Percentiles rank a stretch among this genome's conserved stretches.
phyloP scores from a whole-genome alignment of 2,329 filamentous ascomycete species.

The Paracoccidioides brasiliensis region DNA sequence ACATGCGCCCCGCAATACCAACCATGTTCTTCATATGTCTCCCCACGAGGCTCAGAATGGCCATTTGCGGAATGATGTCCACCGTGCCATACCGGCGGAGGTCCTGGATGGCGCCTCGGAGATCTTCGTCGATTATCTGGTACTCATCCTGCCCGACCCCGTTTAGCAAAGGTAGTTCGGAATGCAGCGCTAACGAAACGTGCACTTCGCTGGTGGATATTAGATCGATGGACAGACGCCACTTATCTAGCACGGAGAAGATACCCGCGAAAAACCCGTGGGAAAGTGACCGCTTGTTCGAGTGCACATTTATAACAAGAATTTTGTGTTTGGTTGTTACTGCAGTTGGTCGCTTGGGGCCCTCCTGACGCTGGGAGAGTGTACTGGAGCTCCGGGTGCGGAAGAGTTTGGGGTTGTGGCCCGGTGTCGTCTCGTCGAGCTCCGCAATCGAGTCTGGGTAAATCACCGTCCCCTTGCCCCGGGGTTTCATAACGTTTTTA shows the following conservation, averaged over 20 bases:
- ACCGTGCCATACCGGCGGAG: slow-evolving; percentile 75
- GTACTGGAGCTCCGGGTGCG: slow-evolving; percentile 36
- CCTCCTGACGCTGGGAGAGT: slow-evolving; percentile 36
- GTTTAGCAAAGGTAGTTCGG: slow-evolving; percentile 47
- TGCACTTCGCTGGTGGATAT: slow-evolving; percentile 96
- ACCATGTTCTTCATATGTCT: slow-evolving; percentile 97
- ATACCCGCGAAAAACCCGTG: slow-evolving; percentile 93
- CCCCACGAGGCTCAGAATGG: slow-evolving; percentile 86
- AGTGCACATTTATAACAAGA: slow-evolving; percentile 93
- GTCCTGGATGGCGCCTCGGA: slow-evolving; percentile 53
- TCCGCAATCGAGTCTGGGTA: slow-evolving; percentile 62
- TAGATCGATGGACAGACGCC: slow-evolving; percentile 82
- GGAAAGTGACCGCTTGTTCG: slow-evolving; percentile 88
- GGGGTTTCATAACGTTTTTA: slow-evolving; percentile 57
- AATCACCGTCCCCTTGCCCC: slow-evolving; percentile 49
- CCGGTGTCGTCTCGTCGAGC: slow-evolving; percentile 35
- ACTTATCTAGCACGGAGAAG: slow-evolving; percentile 77
- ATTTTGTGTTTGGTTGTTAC: slow-evolving; percentile 98
- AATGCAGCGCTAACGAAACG: slow-evolving; percentile 91
- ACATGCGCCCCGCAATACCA: slow-evolving; percentile 87
- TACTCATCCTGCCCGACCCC: slow-evolving; percentile 36
- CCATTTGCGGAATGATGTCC: slow-evolving; percentile 82
- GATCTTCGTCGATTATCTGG: slow-evolving; percentile 48
- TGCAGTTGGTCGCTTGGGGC: slow-evolving; percentile 65
- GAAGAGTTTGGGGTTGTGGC: slow-evolving; percentile 46